These are phyloP conservation scores for Microstegium vimineum DNA, from an alignment of 176 grass and related monocot species.

Conservation along the genomic window DNA sequence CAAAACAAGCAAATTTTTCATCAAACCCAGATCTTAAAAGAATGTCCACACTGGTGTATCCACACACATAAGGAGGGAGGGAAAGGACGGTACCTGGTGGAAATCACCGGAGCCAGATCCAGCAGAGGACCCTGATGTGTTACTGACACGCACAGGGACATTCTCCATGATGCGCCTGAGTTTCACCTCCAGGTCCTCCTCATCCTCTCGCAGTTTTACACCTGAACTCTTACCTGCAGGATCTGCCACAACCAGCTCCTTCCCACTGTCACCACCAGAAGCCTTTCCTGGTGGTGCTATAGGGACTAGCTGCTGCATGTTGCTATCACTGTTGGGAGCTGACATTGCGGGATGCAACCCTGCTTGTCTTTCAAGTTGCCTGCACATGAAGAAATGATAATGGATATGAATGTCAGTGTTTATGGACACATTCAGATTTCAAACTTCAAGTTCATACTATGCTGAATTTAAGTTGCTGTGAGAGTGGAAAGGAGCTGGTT, in stretches of 20 bases:
- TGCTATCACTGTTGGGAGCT: conserved; percentile 41
- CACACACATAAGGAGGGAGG: neutral
- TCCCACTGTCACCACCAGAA: conserved; percentile 25
- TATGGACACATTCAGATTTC: neutral
- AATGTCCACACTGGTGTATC: neutral
- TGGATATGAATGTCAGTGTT: neutral
- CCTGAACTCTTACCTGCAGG: conserved; percentile 30
- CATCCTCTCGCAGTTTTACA: conserved; percentile 76
- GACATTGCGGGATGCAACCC: conserved; percentile 31
- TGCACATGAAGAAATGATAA: neutral
- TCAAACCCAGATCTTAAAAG: neutral
- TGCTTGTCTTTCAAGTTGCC: neutral
- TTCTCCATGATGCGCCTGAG: conserved; percentile 91
- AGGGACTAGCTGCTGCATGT: conserved; percentile 52
- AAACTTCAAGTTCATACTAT: neutral
- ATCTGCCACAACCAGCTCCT: conserved; percentile 49
- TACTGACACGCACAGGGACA: conserved; percentile 79
- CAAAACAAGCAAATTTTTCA: neutral
- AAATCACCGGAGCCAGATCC: conserved; percentile 95
- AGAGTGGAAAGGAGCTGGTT: neutral
- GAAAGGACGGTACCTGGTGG: conserved; percentile 58
- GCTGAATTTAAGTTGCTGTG: neutral
- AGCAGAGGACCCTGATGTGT: conserved; percentile 88
- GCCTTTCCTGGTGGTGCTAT: conserved; percentile 28
- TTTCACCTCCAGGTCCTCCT: conserved; percentile 94